A percentile compares a stretch with the other conserved stretches of the same genome.
These are phyloP conservation scores for Blastobotrys ciferrii DNA, from an alignment of 1,139 yeast species.

Conservation along the genomic window DNA sequence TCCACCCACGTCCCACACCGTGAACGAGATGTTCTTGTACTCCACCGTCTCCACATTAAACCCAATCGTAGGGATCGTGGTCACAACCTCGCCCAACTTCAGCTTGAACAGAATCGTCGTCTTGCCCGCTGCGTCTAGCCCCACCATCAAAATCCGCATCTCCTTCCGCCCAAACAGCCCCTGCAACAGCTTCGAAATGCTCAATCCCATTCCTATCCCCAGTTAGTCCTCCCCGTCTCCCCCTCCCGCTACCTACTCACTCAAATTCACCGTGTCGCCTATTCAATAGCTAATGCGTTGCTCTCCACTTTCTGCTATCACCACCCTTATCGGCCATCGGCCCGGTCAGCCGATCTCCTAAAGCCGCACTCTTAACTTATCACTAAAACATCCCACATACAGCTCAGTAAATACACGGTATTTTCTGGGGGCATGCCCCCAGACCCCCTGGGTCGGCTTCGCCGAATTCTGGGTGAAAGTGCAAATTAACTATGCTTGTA, in stretches of 20 bases:
- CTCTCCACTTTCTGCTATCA: no score
- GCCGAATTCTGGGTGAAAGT: no score
- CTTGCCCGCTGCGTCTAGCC: slow-evolving; percentile 90
- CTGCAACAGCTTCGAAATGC: slow-evolving; percentile 81
- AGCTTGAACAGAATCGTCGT: slow-evolving; percentile 86
- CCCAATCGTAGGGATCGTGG: slow-evolving; percentile 91
- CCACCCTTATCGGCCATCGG: not conserved
- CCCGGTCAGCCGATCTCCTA: not conserved
- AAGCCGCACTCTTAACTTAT: not conserved
- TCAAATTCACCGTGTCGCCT: no score
- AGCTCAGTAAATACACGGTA: no score
- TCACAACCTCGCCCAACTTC: slow-evolving; percentile 88
- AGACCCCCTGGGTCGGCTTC: no score
- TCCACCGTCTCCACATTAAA: slow-evolving; percentile 94
- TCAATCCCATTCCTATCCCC: slow-evolving; percentile 63
- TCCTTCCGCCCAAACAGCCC: slow-evolving; percentile 61
- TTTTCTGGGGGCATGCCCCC: no score
- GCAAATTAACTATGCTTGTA: no score
- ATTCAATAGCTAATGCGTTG: no score
- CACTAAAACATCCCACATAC: no score
- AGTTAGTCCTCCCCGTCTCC: not conserved
- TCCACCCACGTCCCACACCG: slow-evolving; percentile 98
- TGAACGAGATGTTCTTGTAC: slow-evolving; percentile 89
- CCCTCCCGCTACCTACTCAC: no score
- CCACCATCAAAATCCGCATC: slow-evolving; percentile 93